These are phyloP conservation scores for Sugiyamaella lignohabitans DNA, from an alignment of 805 yeast genomes.

Conservation along the genomic window DNA sequence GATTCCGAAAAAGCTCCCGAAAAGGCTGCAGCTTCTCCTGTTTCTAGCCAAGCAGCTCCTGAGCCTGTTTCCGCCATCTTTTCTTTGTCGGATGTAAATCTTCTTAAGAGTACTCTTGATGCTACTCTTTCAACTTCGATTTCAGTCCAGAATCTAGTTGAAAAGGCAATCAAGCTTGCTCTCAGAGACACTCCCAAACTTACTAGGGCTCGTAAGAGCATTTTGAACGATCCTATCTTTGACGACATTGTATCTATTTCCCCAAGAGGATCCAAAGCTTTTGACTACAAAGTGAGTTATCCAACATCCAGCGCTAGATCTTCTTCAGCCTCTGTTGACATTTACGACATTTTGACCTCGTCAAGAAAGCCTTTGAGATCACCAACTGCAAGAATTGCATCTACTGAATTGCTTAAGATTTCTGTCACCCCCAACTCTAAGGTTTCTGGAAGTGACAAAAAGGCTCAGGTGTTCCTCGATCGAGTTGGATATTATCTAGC, in stretches of 20 bases:
- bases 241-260: constrained; percentile 50
- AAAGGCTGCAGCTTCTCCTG: constrained; percentile 5
- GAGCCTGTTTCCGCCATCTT: constrained; percentile 15
- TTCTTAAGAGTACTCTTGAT: constrained; percentile 19
- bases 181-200: constrained; percentile 33
- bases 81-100: constrained; percentile 16
- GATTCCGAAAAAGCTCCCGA: no score
- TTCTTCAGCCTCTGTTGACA: constrained; percentile 20
- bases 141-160: constrained; percentile 33
- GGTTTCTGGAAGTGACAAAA: constrained; percentile 34
- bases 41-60: neutral
- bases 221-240: constrained; percentile 51
- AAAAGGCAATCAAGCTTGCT: constrained; percentile 43
- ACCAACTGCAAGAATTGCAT: constrained; percentile 16
- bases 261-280: constrained; percentile 22
- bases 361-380: constrained; percentile 9
- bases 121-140: constrained; percentile 25
- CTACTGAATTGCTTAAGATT: constrained; percentile 21
- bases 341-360: constrained; percentile 29
- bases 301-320: constrained; percentile 22
- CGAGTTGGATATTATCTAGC: constrained; percentile 27
- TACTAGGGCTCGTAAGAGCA: constrained; percentile 34
- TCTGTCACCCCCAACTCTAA: constrained; percentile 32
- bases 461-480: constrained; percentile 36
- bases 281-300: constrained; percentile 32